Evolutionary conservation across 805 yeast genomes (phyloP).

Genomic region (Metschnikowia amazonensis): DNA sequence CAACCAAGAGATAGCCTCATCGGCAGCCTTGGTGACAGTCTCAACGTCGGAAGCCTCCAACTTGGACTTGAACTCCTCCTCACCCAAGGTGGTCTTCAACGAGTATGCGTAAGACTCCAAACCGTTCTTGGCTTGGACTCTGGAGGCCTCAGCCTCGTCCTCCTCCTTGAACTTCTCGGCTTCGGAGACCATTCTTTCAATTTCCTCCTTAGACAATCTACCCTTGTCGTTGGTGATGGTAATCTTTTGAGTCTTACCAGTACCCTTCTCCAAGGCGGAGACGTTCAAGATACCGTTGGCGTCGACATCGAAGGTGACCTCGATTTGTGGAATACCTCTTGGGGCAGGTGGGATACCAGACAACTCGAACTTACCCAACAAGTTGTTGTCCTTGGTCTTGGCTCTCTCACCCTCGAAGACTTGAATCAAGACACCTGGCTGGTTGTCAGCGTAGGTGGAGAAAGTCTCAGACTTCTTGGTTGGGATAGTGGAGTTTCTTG

Average conservation of each 20-base stretch:
- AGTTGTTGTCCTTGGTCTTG: constrained; percentile 90
- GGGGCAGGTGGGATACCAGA: constrained; percentile 98
- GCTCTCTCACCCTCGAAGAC: constrained; percentile 99
- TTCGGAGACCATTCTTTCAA: constrained; percentile 95
- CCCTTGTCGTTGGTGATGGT: constrained; percentile 99
- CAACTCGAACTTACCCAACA: constrained; percentile 95
- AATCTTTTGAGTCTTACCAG: constrained; percentile 95
- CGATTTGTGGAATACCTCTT: constrained; percentile 98
- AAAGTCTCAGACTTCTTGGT: constrained; percentile 95
- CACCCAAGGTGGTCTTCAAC: constrained; percentile 60
- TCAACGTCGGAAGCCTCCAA: constrained; percentile 62
- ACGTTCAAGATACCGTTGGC: constrained; percentile 97
- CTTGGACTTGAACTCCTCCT: constrained; percentile 65
- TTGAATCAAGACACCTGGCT: constrained; percentile 97
- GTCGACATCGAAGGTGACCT: constrained; percentile 94
- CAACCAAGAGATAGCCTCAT: constrained; percentile 86
- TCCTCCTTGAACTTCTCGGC: constrained; percentile 72
- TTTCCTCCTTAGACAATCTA: constrained; percentile 95
- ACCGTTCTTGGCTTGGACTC: constrained; percentile 92
- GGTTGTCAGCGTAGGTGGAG: constrained; percentile 97
- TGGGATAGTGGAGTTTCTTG: constrained; percentile 97
- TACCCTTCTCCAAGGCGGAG: constrained; percentile 95
- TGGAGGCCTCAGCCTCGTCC: constrained; percentile 84
- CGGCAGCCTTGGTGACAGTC: constrained; percentile 72
- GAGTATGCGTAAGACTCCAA: constrained; percentile 95